These are phyloP conservation scores for Ulota crispa DNA, from an alignment of 225 moss, liverwort and hornwort genomes.

Conservation along the genomic window DNA sequence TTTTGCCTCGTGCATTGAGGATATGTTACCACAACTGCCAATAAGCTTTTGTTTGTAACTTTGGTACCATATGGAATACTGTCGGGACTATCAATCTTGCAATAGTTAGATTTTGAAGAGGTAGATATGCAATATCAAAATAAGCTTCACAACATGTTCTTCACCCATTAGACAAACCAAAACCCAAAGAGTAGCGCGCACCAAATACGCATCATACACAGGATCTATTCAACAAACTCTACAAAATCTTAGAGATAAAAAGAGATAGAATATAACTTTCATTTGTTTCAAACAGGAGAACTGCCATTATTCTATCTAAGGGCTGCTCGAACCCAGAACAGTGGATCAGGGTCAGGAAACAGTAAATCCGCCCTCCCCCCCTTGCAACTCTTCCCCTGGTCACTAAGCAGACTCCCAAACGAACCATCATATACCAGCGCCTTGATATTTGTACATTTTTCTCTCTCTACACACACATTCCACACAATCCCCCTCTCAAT, in stretches of 20 bases:
- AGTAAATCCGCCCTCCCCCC: background rate
- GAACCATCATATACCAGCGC: constrained; percentile 27
- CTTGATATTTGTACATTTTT: constrained; percentile 49
- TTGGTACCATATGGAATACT: too few relatives aligned
- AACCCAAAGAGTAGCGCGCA: background rate
- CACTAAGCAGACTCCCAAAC: constrained; percentile 30
- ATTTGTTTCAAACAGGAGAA: constrained; percentile 28
- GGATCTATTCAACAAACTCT: constrained; percentile 6
- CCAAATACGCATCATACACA: background rate
- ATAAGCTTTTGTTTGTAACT: too few relatives aligned
- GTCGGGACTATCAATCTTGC: too few relatives aligned
- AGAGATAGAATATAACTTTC: constrained; percentile 18
- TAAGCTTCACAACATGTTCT: too few relatives aligned
- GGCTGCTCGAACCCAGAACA: constrained; percentile 22
- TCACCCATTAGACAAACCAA: background rate
- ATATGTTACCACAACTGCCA: too few relatives aligned
- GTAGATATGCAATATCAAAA: too few relatives aligned
- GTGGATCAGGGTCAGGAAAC: constrained; percentile 14
- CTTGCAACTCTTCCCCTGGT: constrained; percentile 10
- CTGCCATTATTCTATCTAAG: constrained; percentile 36
- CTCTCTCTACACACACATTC: constrained; percentile 30
- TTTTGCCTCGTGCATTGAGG: too few relatives aligned
- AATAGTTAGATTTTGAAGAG: too few relatives aligned
- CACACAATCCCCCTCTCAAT: constrained; percentile 34
- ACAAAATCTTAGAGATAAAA: constrained; percentile 20